These are phyloP conservation scores for Suillus cothurnatus DNA, from an alignment of 768 basidiomycete genomes.

Conservation along the genomic window DNA sequence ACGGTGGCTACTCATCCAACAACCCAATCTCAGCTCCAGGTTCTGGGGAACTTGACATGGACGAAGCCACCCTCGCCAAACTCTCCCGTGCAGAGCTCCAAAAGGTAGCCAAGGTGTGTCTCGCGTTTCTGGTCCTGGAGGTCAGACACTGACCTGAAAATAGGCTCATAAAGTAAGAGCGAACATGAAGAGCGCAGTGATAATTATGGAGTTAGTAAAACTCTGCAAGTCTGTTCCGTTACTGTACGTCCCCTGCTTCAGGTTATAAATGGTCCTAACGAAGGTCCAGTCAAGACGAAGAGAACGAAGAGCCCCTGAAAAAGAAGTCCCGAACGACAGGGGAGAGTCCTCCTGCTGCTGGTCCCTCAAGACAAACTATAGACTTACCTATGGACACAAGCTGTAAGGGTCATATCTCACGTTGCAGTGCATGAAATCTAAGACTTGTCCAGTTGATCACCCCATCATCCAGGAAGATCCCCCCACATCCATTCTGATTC, in stretches of 20 bases:
- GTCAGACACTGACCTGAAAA: neutral
- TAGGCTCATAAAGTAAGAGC: slow-evolving; percentile 26
- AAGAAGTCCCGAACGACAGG: neutral
- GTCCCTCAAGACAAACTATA: slow-evolving; percentile 7
- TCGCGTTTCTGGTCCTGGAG: neutral
- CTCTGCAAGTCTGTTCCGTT: neutral
- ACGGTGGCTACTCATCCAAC: neutral
- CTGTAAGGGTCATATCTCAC: slow-evolving; percentile 25
- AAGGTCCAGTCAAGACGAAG: slow-evolving; percentile 20
- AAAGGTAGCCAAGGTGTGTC: neutral
- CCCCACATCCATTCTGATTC: neutral
- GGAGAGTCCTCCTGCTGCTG: neutral
- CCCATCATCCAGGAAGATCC: neutral
- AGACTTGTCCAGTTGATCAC: neutral
- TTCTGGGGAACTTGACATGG: neutral
- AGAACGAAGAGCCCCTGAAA: neutral
- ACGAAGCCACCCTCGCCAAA: slow-evolving; percentile 22
- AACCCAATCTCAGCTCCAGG: neutral
- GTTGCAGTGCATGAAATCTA: slow-evolving; percentile 9
- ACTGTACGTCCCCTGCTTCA: neutral
- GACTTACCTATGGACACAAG: slow-evolving; percentile 24
- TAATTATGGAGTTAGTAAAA: slow-evolving; percentile 24
- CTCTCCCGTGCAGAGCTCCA: slow-evolving; percentile 23
- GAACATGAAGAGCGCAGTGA: slow-evolving; percentile 17
- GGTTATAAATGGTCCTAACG: slow-evolving; percentile 11